Evolutionary conservation across 169 alveolate genomes (phyloP).

Genomic region (Babesia bigemina): DNA sequence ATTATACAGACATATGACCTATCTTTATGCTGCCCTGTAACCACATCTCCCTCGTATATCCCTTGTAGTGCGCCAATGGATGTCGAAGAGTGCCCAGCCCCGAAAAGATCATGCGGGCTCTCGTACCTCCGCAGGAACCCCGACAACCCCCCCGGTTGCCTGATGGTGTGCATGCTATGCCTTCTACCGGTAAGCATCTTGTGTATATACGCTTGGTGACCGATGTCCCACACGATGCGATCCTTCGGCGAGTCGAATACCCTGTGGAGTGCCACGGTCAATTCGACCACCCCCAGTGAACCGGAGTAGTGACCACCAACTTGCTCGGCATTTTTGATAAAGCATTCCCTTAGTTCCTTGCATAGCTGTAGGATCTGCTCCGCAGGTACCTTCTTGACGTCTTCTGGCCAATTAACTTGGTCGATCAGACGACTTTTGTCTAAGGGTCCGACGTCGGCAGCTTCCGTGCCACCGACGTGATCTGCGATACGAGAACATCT

Average conservation of each 20-base stretch:
- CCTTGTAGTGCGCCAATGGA: slow-evolving; percentile 87
- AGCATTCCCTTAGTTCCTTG: slow-evolving; percentile 36
- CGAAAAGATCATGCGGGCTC: slow-evolving; percentile 84
- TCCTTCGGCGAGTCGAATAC: slow-evolving; percentile 84
- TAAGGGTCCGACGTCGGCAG: not conserved
- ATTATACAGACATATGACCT: slow-evolving; percentile 78
- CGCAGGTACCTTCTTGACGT: slow-evolving; percentile 53
- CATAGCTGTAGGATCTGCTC: slow-evolving; percentile 58
- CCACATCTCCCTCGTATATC: slow-evolving; percentile 43
- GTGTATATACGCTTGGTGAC: slow-evolving; percentile 85
- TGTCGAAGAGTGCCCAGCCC: slow-evolving; percentile 90
- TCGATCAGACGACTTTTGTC: not conserved
- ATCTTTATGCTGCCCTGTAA: slow-evolving; percentile 4
- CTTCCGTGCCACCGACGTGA: not conserved
- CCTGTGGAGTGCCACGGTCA: slow-evolving; percentile 79
- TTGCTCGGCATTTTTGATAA: slow-evolving; percentile 48
- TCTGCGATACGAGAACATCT: not conserved
- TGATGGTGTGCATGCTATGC: slow-evolving; percentile 77
- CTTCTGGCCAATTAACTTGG: slow-evolving; percentile 30
- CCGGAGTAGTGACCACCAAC: slow-evolving; percentile 87
- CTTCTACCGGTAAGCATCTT: slow-evolving; percentile 88
- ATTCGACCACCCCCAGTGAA: slow-evolving; percentile 83
- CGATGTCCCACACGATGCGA: slow-evolving; percentile 81
- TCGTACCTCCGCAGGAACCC: slow-evolving; percentile 82
- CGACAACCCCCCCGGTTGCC: slow-evolving; percentile 81